Evolutionary conservation across 495 filamentous ascomycete species (phyloP).

Genomic region (Aspergillus hancockii): DNA sequence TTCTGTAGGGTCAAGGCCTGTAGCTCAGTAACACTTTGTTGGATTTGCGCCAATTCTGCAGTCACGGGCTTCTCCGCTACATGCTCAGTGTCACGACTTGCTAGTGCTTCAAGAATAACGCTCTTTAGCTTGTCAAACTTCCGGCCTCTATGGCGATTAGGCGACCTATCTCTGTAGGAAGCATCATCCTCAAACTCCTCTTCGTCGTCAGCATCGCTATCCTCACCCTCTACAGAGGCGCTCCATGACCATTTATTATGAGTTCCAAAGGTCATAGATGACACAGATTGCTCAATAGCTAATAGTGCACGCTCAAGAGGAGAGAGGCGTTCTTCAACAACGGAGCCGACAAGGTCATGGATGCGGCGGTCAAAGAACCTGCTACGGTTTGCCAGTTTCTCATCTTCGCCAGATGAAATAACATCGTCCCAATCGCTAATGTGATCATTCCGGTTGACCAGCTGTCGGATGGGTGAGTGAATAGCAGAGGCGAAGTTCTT

Average conservation of each 20-base stretch:
- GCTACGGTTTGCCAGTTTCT: constrained; percentile 71
- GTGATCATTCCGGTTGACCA: constrained; percentile 66
- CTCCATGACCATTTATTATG: constrained; percentile 44
- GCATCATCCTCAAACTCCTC: constrained; percentile 59
- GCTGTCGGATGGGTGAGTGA: constrained; percentile 61
- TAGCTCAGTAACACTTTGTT: constrained; percentile 59
- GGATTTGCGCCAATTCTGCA: constrained; percentile 52
- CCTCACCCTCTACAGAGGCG: constrained; percentile 61
- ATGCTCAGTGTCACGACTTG: constrained; percentile 48
- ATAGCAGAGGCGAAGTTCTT: constrained; percentile 38
- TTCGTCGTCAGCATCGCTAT: constrained; percentile 95
- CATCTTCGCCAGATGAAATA: constrained; percentile 78
- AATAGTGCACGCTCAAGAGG: constrained; percentile 79
- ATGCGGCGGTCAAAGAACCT: constrained; percentile 87
- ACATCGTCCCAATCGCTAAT: constrained; percentile 90
- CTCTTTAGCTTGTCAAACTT: constrained; percentile 81
- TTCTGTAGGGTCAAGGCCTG: constrained; percentile 47
- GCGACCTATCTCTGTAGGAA: constrained; percentile 53
- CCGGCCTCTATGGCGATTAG: constrained; percentile 68
- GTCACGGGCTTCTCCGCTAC: constrained; percentile 37
- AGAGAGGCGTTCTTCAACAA: constrained; percentile 72
- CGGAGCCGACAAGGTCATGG: constrained; percentile 75
- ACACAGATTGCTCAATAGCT: constrained; percentile 69
- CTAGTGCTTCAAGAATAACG: constrained; percentile 77
- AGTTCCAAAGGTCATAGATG: constrained; percentile 44